Conservation (phyloP, 2,329 filamentous ascomycete genomes). For the Fusarium buxicola region DNA sequence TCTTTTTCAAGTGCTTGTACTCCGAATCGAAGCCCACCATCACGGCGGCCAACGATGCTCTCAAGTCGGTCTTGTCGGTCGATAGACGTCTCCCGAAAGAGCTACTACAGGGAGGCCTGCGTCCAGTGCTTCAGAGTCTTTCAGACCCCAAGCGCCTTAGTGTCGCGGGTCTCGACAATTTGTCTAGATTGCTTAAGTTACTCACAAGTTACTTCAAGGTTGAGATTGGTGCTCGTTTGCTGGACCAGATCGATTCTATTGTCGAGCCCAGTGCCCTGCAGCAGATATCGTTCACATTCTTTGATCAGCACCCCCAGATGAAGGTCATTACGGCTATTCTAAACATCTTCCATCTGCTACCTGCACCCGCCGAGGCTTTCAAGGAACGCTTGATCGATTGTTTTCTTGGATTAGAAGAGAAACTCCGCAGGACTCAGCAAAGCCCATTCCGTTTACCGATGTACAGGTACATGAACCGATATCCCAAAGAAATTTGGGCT, state of each 20-base stretch:
- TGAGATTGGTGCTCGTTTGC: constrained; percentile 91
- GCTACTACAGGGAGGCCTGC: constrained; percentile 89
- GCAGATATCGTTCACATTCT: constrained; percentile 91
- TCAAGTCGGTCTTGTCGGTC: constrained; percentile 87
- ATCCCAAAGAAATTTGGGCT: constrained; percentile 86
- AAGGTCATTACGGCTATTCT: constrained; percentile 95
- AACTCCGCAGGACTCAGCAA: constrained; percentile 85
- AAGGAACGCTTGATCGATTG: constrained; percentile 90
- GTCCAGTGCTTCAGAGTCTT: constrained; percentile 95
- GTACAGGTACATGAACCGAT: constrained; percentile 93
- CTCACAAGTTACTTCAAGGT: constrained; percentile 99
- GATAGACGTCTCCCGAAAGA: constrained; percentile 96
- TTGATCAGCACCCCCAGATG: constrained; percentile 93
- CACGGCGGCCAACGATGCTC: constrained; percentile 89
- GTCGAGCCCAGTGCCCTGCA: constrained; percentile 84
- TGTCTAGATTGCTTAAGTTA: constrained; percentile 88
- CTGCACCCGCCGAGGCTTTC: constrained; percentile 88
- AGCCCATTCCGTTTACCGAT: constrained; percentile 93
- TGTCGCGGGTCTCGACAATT: constrained; percentile 88
- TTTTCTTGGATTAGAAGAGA: constrained; percentile 88
- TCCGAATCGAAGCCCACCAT: constrained; percentile 93
- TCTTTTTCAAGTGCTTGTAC: constrained; percentile 98
- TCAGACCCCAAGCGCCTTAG: constrained; percentile 93
- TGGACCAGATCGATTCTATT: constrained; percentile 93
- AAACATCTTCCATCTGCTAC: constrained; percentile 97